Evolutionary conservation across 2,329 filamentous ascomycete species (phyloP), one percentile per base, ranked within the genome.

Genomic region (Phialophora tarda): DNA sequence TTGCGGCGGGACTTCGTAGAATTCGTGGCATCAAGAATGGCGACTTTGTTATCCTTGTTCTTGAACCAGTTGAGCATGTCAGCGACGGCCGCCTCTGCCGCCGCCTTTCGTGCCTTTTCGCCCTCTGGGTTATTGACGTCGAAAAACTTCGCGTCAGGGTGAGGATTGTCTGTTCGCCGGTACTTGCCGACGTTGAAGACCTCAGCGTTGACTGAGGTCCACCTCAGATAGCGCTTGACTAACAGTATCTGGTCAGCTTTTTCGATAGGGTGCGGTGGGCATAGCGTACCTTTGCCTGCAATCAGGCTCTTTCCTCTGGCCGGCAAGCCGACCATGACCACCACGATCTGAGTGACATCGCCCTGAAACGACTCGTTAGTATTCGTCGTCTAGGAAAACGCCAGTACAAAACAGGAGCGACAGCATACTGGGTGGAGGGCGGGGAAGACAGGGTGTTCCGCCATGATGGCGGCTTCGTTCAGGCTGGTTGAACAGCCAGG

Each of bases 141-240:
- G 82, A 99, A 99, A 83, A 99, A 99, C 75, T 93, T 92, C 72
- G 95, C 95, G 2, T 89, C 89, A 17, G 95, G 95, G 73, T 96
- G 93, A 21, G 95, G 93, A 5, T 92, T 96, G 72, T 91, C 90
- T 74, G 90, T 88, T 72, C 95, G 92, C 72, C 95, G 92, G 78
- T 99, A 99, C 76, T 90, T 93, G 77, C 95, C 95, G 71, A 99
- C 95, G 73, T 99, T 99, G 87, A 99, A 99, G 71, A 93, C 94
- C 78, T 93, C 90, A 66, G 95, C 91, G 47, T 91, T 89, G 76
- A 99, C 93, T 28, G 93, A 97, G 66, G 98, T 89, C 95, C 95
- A 99, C 78, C 91, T 91, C 41, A 99, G 88, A 80, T 99, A 99
- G 67, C 95, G 90, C 78, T 95, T 90, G 68, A 93, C 92, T 95